Evolutionary conservation across 768 basidiomycete species (phyloP).

Genomic region (Tremella yokohamensis): DNA sequence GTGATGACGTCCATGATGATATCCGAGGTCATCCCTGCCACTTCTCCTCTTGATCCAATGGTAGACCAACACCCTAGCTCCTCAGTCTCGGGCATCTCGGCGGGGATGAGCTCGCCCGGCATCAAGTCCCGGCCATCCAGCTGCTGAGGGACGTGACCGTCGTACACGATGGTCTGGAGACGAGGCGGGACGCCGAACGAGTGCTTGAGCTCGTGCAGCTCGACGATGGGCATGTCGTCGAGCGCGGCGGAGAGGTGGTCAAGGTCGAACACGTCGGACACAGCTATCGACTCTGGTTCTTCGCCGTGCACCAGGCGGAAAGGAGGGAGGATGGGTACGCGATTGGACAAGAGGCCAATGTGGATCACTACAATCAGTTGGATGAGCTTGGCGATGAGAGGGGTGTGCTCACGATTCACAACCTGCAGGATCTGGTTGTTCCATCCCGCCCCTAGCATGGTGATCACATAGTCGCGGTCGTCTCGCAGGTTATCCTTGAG

Average conservation of each 20-base stretch:
- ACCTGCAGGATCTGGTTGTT: constrained; percentile 19
- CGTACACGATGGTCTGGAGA: constrained; percentile 12
- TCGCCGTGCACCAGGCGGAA: constrained; percentile 7
- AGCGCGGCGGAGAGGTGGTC: constrained; percentile 12
- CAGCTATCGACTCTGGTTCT: constrained; percentile 4
- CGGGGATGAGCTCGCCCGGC: constrained; percentile 9
- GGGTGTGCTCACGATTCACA: constrained; percentile 14
- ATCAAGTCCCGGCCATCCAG: background rate
- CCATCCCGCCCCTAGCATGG: constrained; percentile 7
- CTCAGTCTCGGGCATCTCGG: constrained; percentile 10
- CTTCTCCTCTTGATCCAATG: constrained; percentile 8
- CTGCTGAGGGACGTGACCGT: constrained; percentile 14
- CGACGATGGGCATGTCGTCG: constrained; percentile 16
- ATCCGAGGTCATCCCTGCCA: background rate
- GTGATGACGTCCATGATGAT: constrained; percentile 3
- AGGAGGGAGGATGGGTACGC: constrained; percentile 20
- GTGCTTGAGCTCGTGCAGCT: constrained; percentile 20
- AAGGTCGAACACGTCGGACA: constrained; percentile 19
- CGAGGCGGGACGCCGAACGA: constrained; percentile 9
- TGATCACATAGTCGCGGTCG: constrained; percentile 16
- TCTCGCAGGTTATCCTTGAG: constrained; percentile 16
- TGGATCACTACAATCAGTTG: constrained; percentile 17
- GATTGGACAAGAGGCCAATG: constrained; percentile 14
- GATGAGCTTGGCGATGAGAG: background rate
- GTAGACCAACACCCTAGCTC: constrained; percentile 20